Conservation (phyloP, 495 filamentous ascomycete species). For the Thozetella sp. region DNA sequence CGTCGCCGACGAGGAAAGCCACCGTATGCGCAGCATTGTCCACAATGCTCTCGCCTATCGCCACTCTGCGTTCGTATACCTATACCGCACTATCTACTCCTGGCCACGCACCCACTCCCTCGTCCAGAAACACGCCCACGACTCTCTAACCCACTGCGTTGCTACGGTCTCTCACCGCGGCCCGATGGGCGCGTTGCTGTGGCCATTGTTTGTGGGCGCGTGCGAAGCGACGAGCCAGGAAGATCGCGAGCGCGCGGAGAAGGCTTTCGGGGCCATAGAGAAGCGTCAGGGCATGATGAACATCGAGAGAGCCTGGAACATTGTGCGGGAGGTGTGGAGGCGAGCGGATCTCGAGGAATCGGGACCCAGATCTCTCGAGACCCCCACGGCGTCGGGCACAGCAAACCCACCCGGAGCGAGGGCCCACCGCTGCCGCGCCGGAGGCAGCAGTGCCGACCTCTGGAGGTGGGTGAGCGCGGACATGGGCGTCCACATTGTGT, state of each 20-base stretch:
- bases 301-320: conserved; percentile 57
- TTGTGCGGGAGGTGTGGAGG: conserved; percentile 60
- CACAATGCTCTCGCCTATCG: conserved; percentile 66
- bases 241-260: conserved; percentile 43
- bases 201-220: conserved; percentile 62
- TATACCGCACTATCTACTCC: conserved; percentile 56
- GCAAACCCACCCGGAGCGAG: background rate
- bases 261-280: conserved; percentile 49
- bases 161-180: conserved; percentile 51
- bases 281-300: conserved; percentile 63
- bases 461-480: conserved; percentile 53
- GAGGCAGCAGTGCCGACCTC: conserved; percentile 21
- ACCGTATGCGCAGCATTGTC: conserved; percentile 46
- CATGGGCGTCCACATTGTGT: conserved; percentile 54
- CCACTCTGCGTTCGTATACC: conserved; percentile 61
- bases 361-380: conserved; percentile 20
- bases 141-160: conserved; percentile 52
- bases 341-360: conserved; percentile 40
- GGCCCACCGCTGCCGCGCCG: background rate
- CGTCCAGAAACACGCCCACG: conserved; percentile 53
- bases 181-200: conserved; percentile 61
- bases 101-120: conserved; percentile 39
- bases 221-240: conserved; percentile 50
- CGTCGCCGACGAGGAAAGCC: conserved; percentile 18
- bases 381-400: background rate